Base-by-base conservation (phyloP, 768 basidiomycete species). In the Dacryopinax primogenitus region DNA sequence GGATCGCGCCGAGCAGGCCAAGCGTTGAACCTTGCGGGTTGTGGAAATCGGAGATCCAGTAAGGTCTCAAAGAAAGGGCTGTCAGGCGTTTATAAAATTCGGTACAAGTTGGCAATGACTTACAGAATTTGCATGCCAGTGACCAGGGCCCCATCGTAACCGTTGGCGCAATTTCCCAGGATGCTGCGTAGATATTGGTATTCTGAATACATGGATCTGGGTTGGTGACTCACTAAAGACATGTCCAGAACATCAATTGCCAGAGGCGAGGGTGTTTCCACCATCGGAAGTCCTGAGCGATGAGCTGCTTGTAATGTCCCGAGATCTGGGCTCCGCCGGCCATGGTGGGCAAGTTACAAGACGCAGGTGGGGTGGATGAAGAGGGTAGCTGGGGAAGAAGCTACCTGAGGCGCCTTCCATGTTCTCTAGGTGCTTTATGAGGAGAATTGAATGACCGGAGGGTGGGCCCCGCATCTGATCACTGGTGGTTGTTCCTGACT, bases 1-100 rank as follows among this genome's bases (percentile, higher is more conserved):
- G 62, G 7, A 68, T 51, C 9, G 72, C 71, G 0, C 64, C 64
- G 67, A 71, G 69, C n/a, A 70, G n/a, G 1, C 71, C 71, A 1
- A 72, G 64, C 1, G 64, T 61, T 15, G 66, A 66, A 4, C 71
- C 71, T 1, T 58, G 18, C 1, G 71, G 71, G 58, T 65, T 28
- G 36, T 67, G 34, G 63, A 72, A 71, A 67, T 68, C 67, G 15
- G 1, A 32, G 7, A 62, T 41, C 70, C 70, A 72, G 3, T 65
- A 61, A 16, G 67, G 65, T n/a, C n/a, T n/a, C n/a, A n/a, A n/a
- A n/a, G n/a, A n/a, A n/a, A n/a, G n/a, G n/a, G n/a, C n/a, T n/a
- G n/a, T n/a, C n/a, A n/a, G n/a, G n/a, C n/a, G n/a, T n/a, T n/a
- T n/a, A n/a, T n/a, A n/a, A n/a, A n/a, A n/a, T n/a, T n/a, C n/a